Evolutionary conservation across 177 flowering plant genomes (phyloP).

Genomic region (Telopea speciosissima): DNA sequence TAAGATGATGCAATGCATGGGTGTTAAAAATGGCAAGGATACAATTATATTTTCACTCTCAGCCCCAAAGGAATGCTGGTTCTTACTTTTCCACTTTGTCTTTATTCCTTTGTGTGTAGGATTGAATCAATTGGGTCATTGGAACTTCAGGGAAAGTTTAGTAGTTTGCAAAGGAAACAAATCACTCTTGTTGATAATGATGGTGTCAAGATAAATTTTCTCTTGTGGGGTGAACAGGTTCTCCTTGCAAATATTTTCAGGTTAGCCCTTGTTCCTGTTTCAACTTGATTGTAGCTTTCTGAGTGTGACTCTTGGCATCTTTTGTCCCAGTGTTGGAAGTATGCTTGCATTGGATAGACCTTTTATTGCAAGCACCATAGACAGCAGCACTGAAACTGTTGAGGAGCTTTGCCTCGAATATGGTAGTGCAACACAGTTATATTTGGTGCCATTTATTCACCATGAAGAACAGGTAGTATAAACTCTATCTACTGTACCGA

Average conservation of each 20-base stretch:
- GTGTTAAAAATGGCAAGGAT: not conserved
- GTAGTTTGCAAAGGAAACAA: conserved; percentile 50
- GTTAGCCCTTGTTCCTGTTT: conserved; percentile 27
- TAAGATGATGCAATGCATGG: not conserved
- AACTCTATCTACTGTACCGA: not conserved
- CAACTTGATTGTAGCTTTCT: not conserved
- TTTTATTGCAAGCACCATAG: conserved; percentile 54
- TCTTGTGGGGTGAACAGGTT: conserved; percentile 89
- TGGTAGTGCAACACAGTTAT: conserved; percentile 89
- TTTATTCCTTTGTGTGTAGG: conserved; percentile 29
- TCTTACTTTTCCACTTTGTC: not conserved
- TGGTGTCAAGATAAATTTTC: conserved; percentile 53
- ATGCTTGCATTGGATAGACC: conserved; percentile 92
- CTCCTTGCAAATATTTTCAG: conserved; percentile 74
- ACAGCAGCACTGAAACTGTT: conserved; percentile 33
- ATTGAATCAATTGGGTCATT: conserved; percentile 62
- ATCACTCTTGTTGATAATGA: conserved; percentile 73
- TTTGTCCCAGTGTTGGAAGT: conserved; percentile 65
- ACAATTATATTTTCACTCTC: not conserved
- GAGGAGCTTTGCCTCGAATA: conserved; percentile 81
- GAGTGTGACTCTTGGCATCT: conserved; percentile 4
- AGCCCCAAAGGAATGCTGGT: conserved; percentile 1
- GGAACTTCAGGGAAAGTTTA: conserved; percentile 48
- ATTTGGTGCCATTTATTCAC: conserved; percentile 67
- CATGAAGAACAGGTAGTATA: conserved; percentile 69